A percentile compares a stretch with the other conserved stretches of the same genome.
Evolutionary conservation across 441 rosid species (phyloP).

Genomic region (Gossypium gossypioides): DNA sequence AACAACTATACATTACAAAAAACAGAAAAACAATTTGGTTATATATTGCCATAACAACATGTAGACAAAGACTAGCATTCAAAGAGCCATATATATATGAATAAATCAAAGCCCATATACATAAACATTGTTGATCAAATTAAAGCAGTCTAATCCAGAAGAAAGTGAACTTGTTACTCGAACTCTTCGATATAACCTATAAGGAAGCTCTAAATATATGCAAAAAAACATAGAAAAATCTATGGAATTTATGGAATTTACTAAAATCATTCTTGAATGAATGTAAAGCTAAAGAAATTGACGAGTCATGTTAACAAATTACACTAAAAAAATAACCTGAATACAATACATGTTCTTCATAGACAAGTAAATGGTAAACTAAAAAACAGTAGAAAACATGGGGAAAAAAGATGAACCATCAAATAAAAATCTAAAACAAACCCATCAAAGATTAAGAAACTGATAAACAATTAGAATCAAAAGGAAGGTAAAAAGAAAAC

Average conservation of each 20-base stretch:
- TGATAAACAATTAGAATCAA: not conserved
- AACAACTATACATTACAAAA: not conserved
- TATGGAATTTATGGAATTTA: too few relatives aligned
- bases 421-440: not conserved
- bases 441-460: not conserved
- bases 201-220: too few relatives aligned
- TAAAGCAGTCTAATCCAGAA: not conserved
- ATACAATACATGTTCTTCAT: too few relatives aligned
- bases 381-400: not conserved
- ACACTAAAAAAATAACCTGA: too few relatives aligned
- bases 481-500: not conserved
- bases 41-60: not conserved
- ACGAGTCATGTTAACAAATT: too few relatives aligned
- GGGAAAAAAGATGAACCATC: not conserved
- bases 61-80: not conserved
- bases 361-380: too few relatives aligned
- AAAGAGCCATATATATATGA: not conserved
- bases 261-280: too few relatives aligned
- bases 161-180: too few relatives aligned
- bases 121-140: not conserved
- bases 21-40: not conserved
- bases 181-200: too few relatives aligned
- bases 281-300: too few relatives aligned
- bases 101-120: not conserved
- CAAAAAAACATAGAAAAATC: too few relatives aligned